Percentiles rank a stretch among this genome's conserved stretches.
Conservation (phyloP, 441 rosid genomes). For the Syzygium syzygioides region DNA sequence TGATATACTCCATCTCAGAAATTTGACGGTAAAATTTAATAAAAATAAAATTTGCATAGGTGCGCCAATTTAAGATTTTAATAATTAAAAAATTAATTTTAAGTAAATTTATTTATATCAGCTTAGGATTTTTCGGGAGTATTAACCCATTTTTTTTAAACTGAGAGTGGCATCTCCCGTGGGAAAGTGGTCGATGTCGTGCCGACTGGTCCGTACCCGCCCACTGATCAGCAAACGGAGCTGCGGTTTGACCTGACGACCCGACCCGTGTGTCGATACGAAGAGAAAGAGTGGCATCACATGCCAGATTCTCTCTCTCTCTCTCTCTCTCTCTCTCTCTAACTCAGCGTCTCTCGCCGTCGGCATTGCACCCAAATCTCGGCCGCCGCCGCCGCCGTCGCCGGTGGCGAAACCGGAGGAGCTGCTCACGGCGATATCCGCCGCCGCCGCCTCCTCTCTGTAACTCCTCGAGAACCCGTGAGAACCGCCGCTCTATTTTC, state of each 20-base stretch:
- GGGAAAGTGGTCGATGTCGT: not conserved
- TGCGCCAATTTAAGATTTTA: fast-evolving
- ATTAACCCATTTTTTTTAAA: no score
- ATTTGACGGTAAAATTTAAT: no score
- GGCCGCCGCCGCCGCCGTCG: not conserved
- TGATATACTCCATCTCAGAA: no score
- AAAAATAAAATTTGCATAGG: no score
- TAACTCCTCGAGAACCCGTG: not conserved
- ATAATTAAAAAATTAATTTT: no score
- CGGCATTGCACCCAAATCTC: not conserved
- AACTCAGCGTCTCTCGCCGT: not conserved
- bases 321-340: not conserved
- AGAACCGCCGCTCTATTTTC: not conserved
- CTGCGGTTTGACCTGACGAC: not conserved
- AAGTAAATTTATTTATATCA: fast-evolving
- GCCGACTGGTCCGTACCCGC: not conserved
- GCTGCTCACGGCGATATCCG: not conserved
- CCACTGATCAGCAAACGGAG: not conserved
- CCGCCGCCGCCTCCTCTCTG: not conserved
- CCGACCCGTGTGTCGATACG: not conserved
- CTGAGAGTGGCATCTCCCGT: not conserved
- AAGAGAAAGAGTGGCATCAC: not conserved
- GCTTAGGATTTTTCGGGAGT: no score
- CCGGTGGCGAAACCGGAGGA: not conserved
- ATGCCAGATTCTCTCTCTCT: not conserved